Base-by-base conservation (phyloP, 1,284 basidiomycete genomes). In the Blastosporella zonata region DNA sequence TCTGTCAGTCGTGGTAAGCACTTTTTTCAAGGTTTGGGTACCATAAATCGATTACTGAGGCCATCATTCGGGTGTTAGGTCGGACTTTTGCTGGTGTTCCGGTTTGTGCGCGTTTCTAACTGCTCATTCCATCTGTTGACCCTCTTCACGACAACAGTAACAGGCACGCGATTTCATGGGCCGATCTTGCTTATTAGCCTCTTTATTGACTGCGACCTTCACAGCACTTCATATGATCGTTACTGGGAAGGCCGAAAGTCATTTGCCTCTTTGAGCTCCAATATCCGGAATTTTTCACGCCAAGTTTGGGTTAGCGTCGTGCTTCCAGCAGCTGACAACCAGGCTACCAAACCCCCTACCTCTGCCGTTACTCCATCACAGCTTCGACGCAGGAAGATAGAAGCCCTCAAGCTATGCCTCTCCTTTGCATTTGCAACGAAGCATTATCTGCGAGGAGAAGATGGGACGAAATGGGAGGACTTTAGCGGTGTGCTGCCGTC, bases 191-290 rank as follows among this genome's bases (percentile, higher is more conserved):
- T 1, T 22, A 2, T 44, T 22, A 34, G 40, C n/a, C n/a, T 20
- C 6, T 21, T 17, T 8, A 17, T 25, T 54, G 34, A 44, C 8
- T 21, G 37, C 44, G 13, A 51, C 40, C 21, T 46, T 40, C 25
- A 43, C 55, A 89, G 86, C 15, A 86, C 85, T 20, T 90, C 85
- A 8, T 90, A 90, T 57, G 88, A 90, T 59, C 81, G 87, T 35
- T 89, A 82, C 61, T 88, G 84, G 74, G 87, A 94, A 70, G 93
- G 92, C 35, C 78, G 92, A 53, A 94, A 90, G 66, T 81, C 86
- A 46, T 95, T 93, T 66, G 78, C 79, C 0, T 62, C 75, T 5
- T 62, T 90, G 55, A 78, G 74, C 10, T 74, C 84, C 21, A 80
- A 82, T 55, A 77, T 82, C 53, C 63, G 79, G 54, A 68, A 70